Evolutionary conservation across 2,329 filamentous ascomycete species (phyloP).

Genomic region (Monosporascus ibericus): DNA sequence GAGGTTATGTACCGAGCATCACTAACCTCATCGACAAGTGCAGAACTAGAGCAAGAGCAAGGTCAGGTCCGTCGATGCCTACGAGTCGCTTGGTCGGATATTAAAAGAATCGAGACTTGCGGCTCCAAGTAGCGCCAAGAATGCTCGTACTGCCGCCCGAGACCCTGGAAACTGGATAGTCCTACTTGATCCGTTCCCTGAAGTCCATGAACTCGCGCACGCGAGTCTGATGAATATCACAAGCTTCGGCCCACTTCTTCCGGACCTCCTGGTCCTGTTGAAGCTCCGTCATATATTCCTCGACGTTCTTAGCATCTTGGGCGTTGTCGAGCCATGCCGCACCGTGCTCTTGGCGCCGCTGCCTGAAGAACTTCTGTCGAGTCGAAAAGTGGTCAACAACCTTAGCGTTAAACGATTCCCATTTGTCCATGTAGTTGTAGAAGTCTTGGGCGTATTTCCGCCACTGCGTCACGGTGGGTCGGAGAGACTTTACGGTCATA

Average conservation of each 20-base stretch:
- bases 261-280: slow-evolving; percentile 60
- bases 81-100: too few species aligned
- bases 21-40: too few species aligned
- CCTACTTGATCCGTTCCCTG: slow-evolving; percentile 35
- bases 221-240: slow-evolving; percentile 52
- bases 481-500: slow-evolving; percentile 36
- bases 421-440: slow-evolving; percentile 46
- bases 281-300: slow-evolving; percentile 53
- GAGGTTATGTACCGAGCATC: too few species aligned
- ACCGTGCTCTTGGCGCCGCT: slow-evolving; percentile 34
- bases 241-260: slow-evolving; percentile 53
- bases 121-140: too few species aligned
- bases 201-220: slow-evolving; percentile 52
- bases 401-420: slow-evolving; percentile 43
- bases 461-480: slow-evolving; percentile 38
- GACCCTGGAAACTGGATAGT: slow-evolving; percentile 1
- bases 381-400: slow-evolving; percentile 52
- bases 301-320: slow-evolving; percentile 33
- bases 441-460: slow-evolving; percentile 48
- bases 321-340: slow-evolving; percentile 37
- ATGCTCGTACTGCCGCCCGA: too few species aligned
- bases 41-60: too few species aligned
- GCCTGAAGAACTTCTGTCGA: slow-evolving; percentile 38
- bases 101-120: too few species aligned
- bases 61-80: too few species aligned